Percentiles rank a stretch among this genome's conserved stretches.
Conservation (phyloP, 2,329 filamentous ascomycete species). For the Mariannaea sp. region DNA sequence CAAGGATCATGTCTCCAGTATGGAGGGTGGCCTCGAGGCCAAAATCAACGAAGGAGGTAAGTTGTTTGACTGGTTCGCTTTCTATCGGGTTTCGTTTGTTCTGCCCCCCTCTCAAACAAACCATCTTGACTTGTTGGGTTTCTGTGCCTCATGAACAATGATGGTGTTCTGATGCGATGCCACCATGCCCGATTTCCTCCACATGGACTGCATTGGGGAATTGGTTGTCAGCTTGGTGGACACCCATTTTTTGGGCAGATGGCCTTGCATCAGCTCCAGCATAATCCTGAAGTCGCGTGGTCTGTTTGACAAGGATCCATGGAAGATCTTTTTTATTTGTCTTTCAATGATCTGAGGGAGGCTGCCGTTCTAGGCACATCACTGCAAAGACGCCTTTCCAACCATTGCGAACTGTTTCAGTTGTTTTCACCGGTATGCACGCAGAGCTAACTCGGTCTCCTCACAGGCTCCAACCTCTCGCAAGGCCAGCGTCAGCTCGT, state of each 20-base stretch:
- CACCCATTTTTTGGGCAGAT: constrained; percentile 25
- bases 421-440: background rate
- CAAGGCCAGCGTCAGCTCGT: constrained; percentile 94
- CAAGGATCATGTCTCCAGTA: constrained; percentile 83
- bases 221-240: constrained; percentile 8
- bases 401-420: background rate
- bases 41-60: constrained; percentile 91
- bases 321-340: too few species aligned
- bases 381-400: constrained; percentile 15
- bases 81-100: constrained; percentile 31
- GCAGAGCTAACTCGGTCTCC: constrained; percentile 26
- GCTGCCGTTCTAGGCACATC: constrained; percentile 4
- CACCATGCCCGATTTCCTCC: background rate
- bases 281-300: constrained; percentile 42
- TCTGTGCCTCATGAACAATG: constrained; percentile 9
- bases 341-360: constrained; percentile 3
- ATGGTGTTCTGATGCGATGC: constrained; percentile 23
- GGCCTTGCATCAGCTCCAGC: constrained; percentile 44
- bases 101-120: background rate
- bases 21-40: constrained; percentile 90
- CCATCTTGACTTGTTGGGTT: constrained; percentile 13
- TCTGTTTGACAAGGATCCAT: constrained; percentile 19
- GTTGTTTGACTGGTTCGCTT: constrained; percentile 44
- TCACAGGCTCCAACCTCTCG: constrained; percentile 85
- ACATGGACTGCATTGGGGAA: background rate